Base-by-base conservation (phyloP, 2,329 filamentous ascomycete species). In the Nothophoma quercina region DNA sequence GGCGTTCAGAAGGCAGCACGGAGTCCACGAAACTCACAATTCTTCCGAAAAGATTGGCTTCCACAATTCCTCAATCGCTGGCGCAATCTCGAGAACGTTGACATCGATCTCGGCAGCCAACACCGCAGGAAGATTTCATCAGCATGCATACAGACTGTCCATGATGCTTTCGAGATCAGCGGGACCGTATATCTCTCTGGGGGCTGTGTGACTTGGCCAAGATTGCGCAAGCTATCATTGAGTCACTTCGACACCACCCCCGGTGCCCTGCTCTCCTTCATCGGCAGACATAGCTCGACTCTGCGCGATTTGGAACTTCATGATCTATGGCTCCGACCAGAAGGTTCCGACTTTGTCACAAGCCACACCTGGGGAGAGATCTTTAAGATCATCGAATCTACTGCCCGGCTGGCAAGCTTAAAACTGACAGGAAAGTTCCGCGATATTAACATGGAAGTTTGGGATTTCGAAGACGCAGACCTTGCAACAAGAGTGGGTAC, bases 281-380 rank as follows among this genome's bases (percentile, higher is more conserved):
- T 61, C 2, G 8, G 10, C 10, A 33, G 49, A 25, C 55, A 62
- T 12, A 33, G 35, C 7, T 48, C 48, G 3, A 62, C 55, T 2
- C 38, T 62, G 13, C 55, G 32, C 6, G 44, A 56, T 13, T 26
- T 64, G 38, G 50, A 44, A 29, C 46, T 62, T 5, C 32, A 54
- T 10, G 34, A 40, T 9, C 45, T 55, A n/a, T 16, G n/a, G 16
- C n/a, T 46, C 28, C 5, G 4, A 4, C 9, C 25, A 8, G 16
- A 28, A 2, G 16, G 16, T 4, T n/a, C 8, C 15, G 32, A 21
- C n/a, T 0, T 4, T 4, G 2, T 7, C 10, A 12, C 13, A 16
- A 16, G 12, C 9, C 2, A 16, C 9, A 19, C 30, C 12, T 52
- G 41, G 42, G n/a, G 18, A 5, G 18, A 43, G 1, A 13, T 43